phyloP scores from a whole-genome alignment of 2,329 filamentous ascomycete genomes.

The Macrophomina phaseolina region DNA sequence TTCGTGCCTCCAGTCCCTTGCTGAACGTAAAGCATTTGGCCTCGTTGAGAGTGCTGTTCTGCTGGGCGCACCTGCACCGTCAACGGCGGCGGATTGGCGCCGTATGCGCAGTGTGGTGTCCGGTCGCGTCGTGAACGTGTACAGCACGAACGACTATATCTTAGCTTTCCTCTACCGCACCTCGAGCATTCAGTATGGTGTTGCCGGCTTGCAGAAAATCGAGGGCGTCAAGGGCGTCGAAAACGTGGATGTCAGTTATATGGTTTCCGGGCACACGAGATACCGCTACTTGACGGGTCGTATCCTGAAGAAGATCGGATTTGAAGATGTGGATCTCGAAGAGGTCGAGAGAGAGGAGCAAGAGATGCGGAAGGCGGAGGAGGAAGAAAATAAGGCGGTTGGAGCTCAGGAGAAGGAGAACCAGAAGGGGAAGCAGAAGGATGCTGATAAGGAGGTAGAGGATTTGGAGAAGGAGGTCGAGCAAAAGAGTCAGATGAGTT shows the following conservation, averaged over 20 bases:
- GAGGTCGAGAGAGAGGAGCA: constrained; percentile 54
- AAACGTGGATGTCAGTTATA: constrained; percentile 60
- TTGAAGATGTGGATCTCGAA: constrained; percentile 58
- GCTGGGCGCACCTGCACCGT: constrained; percentile 80
- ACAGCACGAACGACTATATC: constrained; percentile 84
- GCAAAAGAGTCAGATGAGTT: constrained; percentile 16
- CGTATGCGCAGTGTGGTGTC: constrained; percentile 78
- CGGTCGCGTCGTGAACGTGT: constrained; percentile 86
- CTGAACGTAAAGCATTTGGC: constrained; percentile 80
- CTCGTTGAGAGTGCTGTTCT: constrained; percentile 83
- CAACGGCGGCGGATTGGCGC: constrained; percentile 74
- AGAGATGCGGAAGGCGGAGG: constrained; percentile 43
- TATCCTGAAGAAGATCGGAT: constrained; percentile 58
- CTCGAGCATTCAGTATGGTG: constrained; percentile 79
- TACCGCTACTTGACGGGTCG: constrained; percentile 59
- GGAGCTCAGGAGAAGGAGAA: constrained; percentile 46
- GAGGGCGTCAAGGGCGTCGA: constrained; percentile 70
- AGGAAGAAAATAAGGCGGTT: constrained; percentile 52
- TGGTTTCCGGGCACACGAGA: constrained; percentile 56
- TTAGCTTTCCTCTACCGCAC: constrained; percentile 87
- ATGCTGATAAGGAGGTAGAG: constrained; percentile 19
- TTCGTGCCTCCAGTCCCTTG: constrained; percentile 77
- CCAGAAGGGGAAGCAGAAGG: constrained; percentile 41
- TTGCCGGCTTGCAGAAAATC: constrained; percentile 81
- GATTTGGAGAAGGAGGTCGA: constrained; percentile 23